Evolutionary conservation across 192 early-diverging fungal species (phyloP).

Genomic region (Gonapodya prolifera): DNA sequence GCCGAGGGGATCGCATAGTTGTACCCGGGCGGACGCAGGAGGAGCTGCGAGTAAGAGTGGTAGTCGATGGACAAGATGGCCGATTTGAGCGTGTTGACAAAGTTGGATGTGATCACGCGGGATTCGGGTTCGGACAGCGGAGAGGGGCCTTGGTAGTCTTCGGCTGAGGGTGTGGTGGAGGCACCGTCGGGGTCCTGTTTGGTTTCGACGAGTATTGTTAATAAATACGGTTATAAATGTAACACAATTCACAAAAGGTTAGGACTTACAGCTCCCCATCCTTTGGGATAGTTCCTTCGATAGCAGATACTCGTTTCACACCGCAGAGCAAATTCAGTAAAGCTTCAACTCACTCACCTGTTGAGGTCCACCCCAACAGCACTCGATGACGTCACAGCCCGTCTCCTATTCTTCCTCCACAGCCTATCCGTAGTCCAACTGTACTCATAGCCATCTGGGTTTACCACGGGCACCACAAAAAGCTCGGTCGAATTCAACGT

Average conservation of each 20-base stretch:
- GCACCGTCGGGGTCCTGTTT: no score
- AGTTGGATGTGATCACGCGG: slow-evolving; percentile 24
- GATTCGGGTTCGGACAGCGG: slow-evolving; percentile 27
- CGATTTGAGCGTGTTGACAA: not conserved
- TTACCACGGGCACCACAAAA: slow-evolving; percentile 42
- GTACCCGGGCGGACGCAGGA: no score
- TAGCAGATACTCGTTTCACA: no score
- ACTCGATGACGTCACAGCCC: no score
- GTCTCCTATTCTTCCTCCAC: slow-evolving; percentile 46
- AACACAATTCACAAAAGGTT: no score
- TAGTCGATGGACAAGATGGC: slow-evolving; percentile 40
- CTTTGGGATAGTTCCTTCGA: no score
- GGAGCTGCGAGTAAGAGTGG: slow-evolving; percentile 41
- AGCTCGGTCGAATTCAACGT: slow-evolving; percentile 29
- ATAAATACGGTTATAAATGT: no score
- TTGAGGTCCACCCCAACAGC: slow-evolving; percentile 9
- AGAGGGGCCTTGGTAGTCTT: slow-evolving; percentile 20
- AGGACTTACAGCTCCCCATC: no score
- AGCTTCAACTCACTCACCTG: not conserved
- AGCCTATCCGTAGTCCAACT: slow-evolving; percentile 30
- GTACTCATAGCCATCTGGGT: slow-evolving; percentile 43
- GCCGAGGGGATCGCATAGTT: no score
- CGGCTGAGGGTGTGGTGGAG: slow-evolving; percentile 18
- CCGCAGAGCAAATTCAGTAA: no score
- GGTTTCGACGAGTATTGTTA: no score